A percentile compares a stretch with the other conserved stretches of the same genome.
These are phyloP conservation scores for Exutisphaerella laricina DNA, from an alignment of 2,329 filamentous ascomycete genomes.

Conservation along the genomic window DNA sequence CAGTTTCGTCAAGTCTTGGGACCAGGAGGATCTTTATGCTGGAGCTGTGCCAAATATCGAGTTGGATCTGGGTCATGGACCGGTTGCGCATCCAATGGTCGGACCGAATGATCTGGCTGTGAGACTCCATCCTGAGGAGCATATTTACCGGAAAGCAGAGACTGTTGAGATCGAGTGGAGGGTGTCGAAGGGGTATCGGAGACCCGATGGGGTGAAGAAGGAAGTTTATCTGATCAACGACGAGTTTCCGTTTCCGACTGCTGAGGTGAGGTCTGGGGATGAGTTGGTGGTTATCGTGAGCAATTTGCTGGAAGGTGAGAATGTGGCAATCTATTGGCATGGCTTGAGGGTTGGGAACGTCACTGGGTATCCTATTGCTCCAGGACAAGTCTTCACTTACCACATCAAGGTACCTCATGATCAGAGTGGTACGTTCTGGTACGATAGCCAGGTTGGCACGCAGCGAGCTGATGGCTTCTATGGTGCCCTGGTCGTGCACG, in stretches of 20 bases:
- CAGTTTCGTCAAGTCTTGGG: neutral
- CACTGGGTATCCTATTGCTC: constrained; percentile 18
- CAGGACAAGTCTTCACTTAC: constrained; percentile 33
- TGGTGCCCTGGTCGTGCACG: constrained; percentile 44
- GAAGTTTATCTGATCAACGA: constrained; percentile 47
- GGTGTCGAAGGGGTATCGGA: constrained; percentile 9
- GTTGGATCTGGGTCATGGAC: constrained; percentile 6
- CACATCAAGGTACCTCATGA: constrained; percentile 23
- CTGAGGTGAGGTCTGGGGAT: constrained; percentile 46
- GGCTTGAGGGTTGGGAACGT: constrained; percentile 27
- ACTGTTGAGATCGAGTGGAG: constrained; percentile 14
- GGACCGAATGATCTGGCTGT: constrained; percentile 6
- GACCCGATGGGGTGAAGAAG: constrained; percentile 45
- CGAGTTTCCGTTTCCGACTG: constrained; percentile 46
- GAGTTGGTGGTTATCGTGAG: constrained; percentile 38
- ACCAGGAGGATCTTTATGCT: neutral
- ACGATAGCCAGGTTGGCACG: constrained; percentile 40
- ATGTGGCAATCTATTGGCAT: constrained; percentile 44
- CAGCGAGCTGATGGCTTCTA: constrained; percentile 44
- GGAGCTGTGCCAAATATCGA: constrained; percentile 2
- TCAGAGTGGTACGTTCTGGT: constrained; percentile 43
- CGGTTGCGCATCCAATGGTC: neutral
- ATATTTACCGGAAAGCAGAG: constrained; percentile 9
- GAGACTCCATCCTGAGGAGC: constrained; percentile 15
- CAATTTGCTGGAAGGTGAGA: constrained; percentile 35